Conservation (phyloP, 345 rosid species). For the Acer saccharum region DNA sequence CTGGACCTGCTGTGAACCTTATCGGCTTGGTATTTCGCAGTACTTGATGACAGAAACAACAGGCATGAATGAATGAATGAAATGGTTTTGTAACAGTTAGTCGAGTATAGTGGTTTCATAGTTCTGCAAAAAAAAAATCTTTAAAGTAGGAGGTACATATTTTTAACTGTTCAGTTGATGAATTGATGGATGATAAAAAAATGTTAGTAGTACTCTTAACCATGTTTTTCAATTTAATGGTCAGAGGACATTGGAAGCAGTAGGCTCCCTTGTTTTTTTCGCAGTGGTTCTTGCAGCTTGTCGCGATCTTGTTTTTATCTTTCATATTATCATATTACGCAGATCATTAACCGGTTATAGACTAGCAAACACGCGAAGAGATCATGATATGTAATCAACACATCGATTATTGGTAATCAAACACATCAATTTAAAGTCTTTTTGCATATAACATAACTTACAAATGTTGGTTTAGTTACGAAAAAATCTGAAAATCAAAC, state of each 20-base stretch:
- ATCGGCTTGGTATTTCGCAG: conserved; percentile 9
- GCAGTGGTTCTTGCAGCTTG: neutral
- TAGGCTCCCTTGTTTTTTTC: neutral
- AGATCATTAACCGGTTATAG: neutral
- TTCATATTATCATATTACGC: too few species aligned
- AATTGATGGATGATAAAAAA: conserved; percentile 2
- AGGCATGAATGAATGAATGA: neutral
- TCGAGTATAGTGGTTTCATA: conserved; percentile 31
- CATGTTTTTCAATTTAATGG: conserved; percentile 9
- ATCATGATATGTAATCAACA: neutral
- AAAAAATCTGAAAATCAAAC: neutral
- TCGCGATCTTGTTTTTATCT: neutral
- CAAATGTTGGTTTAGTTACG: neutral
- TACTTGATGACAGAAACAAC: conserved; percentile 22
- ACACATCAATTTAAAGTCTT: neutral
- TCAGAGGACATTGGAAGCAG: conserved; percentile 6
- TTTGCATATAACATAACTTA: neutral
- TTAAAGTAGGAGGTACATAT: conserved; percentile 12
- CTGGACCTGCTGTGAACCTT: conserved; percentile 29
- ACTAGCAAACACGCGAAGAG: neutral
- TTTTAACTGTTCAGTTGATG: neutral
- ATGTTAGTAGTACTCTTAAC: conserved; percentile 7
- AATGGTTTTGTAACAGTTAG: conserved; percentile 30
- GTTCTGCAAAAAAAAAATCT: conserved; percentile 4
- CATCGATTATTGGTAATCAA: too few species aligned